Base-by-base conservation (phyloP, 2,329 filamentous ascomycete genomes). In the Neonectria coccinea region DNA sequence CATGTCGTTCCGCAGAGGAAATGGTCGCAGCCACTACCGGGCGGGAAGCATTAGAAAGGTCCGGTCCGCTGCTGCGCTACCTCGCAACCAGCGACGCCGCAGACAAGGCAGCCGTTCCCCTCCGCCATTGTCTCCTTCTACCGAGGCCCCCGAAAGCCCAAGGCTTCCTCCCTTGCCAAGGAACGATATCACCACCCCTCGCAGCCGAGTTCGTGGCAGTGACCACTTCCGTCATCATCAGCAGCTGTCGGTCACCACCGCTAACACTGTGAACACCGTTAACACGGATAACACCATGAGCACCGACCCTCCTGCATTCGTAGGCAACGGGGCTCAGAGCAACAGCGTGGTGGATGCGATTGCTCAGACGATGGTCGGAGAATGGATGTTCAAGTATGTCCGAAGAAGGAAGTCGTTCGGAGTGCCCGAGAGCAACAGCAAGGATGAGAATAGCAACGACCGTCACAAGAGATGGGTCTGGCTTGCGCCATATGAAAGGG, bases 401-500 rank as follows among this genome's bases (percentile, higher is more conserved):
- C 87, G 92, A 56, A 88, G 92, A 77, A 89, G 95, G 69, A 97
- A 94, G 80, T 97, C 95, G 0, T 98, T 99, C 76, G 93, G 93
- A 20, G 89, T 95, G 57, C 81, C 86, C 3, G 92, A 94, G 48
- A 85, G 83, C 25, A 88, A 85, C 65, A 85, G 86, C 39, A 88
- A 88, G 67, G 89, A 94, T 74, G 88, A 92, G 67, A 91, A 85
- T 67, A 89, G 92, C 79, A 89, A 88, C 67, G 90, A 91, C 69
- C 91, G 96, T 31, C 96, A 99, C 78, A 97, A 94, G 82, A 88
- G 96, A 78, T 99, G 96, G 96, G 96, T 99, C 2, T 99, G 96
- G 96, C 87, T 99, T 67, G 96, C 95, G 18, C 96, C 96, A 3
- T 98, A 99, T 75, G 96, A 99, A 80, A 87, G 94, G 67, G 91